phyloP scores from a whole-genome alignment of 139 green algal species.

The Tetraselmis chui region DNA sequence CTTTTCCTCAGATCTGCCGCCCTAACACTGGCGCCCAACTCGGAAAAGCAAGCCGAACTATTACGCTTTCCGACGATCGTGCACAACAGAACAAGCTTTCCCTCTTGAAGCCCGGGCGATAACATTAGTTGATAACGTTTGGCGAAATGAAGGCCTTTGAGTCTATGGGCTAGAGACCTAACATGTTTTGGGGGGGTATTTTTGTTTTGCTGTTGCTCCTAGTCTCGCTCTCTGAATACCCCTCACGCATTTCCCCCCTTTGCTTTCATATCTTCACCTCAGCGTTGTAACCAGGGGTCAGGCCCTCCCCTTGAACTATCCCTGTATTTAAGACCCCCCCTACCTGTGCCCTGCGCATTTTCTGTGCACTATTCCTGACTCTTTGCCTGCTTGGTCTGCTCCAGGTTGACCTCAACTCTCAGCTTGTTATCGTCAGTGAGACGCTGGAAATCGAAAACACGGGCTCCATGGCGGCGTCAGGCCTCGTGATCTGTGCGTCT shows the following conservation, averaged over 20 bases:
- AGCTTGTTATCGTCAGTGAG: constrained; percentile 24
- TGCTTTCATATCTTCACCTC: too few species aligned
- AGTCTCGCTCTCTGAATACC: neutral
- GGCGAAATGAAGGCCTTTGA: neutral
- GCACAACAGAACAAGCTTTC: too few species aligned
- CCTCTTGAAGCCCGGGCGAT: too few species aligned
- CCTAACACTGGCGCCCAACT: too few species aligned
- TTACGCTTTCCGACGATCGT: neutral
- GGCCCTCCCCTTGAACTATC: neutral
- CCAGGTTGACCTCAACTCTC: neutral
- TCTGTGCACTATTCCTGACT: too few species aligned
- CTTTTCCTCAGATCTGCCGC: too few species aligned
- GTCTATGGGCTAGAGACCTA: too few species aligned
- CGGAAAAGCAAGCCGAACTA: neutral
- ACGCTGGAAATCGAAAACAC: constrained; percentile 40
- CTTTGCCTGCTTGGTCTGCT: neutral
- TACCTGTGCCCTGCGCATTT: too few species aligned
- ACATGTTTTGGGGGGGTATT: too few species aligned
- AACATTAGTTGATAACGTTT: too few species aligned
- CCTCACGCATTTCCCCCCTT: neutral
- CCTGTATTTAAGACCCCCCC: neutral
- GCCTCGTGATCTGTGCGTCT: constrained; percentile 33
- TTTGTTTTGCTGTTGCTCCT: neutral
- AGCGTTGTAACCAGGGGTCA: too few species aligned
- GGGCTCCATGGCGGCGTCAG: constrained; percentile 6